Evolutionary conservation across 345 rosid genomes (phyloP), one percentile per base, ranked within the genome.

Genomic region (Eucalyptus virginea): DNA sequence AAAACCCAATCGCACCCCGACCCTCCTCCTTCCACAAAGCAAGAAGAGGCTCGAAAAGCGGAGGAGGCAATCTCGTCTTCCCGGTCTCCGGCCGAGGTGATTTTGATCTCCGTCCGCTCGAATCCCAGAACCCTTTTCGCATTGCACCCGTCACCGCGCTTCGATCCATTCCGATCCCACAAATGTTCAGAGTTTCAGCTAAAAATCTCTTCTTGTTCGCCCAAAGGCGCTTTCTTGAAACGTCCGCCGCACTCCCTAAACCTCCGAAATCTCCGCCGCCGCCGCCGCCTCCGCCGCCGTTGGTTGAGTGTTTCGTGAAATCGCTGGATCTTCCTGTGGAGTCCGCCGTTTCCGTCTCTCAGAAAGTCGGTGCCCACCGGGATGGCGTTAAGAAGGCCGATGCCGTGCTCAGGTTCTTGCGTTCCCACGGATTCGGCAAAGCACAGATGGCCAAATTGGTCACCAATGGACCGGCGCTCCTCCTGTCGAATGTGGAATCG

Each of bases 291-390:
- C 56, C 91, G 1, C 56, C 90, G 26, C 88, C 50, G 37, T 65
- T 62, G 28, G 88, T 69, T 45, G 86, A 89, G 11, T 89, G 42
- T 88, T 91, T 90, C 16, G 60, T 90, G 48, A 88, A 87, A 11
- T 90, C 91, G 81, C 90, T 90, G 49, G 91, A 91, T 58, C 89
- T 91, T 77, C 87, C 94, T n/a, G 48, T 88, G 32, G 40, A 88
- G 52, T 87, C 90, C 12, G 92, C 94, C 32, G 40, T 89, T 86
- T 77, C 88, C 8, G 45, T 81, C 60, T 89, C 94, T 21, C 44
- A 11, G 12, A 52, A 81, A 42, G 50, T 88, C 88, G 6, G 65
- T 11, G 87, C 54, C 60, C 88, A 62, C 37, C 90, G 86, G 16
- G 44, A 88, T 32, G 86, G 40, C 69, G 86, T 54, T 8, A 69